These are phyloP conservation scores for Arthroderma sp. DNA, from an alignment of 2,329 filamentous ascomycete genomes.

Conservation along the genomic window DNA sequence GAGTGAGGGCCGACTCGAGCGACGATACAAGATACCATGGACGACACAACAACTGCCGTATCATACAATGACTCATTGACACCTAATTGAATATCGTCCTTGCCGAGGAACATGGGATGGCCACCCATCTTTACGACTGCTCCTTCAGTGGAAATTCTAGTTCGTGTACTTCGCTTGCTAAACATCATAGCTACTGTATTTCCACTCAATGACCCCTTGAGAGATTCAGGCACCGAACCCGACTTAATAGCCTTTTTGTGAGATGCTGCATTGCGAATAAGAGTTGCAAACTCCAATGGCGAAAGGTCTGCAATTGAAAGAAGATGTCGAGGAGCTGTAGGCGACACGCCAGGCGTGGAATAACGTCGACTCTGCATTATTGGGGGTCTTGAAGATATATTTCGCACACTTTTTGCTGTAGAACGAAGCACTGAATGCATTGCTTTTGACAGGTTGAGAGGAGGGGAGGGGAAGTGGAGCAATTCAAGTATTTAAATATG, in stretches of 20 bases:
- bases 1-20: constrained; percentile 64
- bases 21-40: constrained; percentile 74
- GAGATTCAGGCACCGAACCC: constrained; percentile 43
- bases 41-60: constrained; percentile 84
- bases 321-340: constrained; percentile 64
- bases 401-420: constrained; percentile 1
- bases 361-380: constrained; percentile 20
- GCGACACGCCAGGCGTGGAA: constrained; percentile 36
- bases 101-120: constrained; percentile 91
- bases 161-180: constrained; percentile 88
- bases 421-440: constrained; percentile 6
- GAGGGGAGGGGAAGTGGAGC: too few relatives aligned
- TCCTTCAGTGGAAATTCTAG: constrained; percentile 82
- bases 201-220: constrained; percentile 53
- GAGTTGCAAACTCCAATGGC: constrained; percentile 60
- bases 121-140: constrained; percentile 81
- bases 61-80: constrained; percentile 92
- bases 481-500: too few relatives aligned
- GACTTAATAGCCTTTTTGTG: constrained; percentile 69
- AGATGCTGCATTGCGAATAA: constrained; percentile 68
- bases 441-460: not conserved
- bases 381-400: too few relatives aligned
- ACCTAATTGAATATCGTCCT: constrained; percentile 90
- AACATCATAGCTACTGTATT: constrained; percentile 92
- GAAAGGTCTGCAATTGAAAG: constrained; percentile 83